Evolutionary conservation across 108 stramenopile genomes (phyloP).

Genomic region (Discostella stelligeroides): DNA sequence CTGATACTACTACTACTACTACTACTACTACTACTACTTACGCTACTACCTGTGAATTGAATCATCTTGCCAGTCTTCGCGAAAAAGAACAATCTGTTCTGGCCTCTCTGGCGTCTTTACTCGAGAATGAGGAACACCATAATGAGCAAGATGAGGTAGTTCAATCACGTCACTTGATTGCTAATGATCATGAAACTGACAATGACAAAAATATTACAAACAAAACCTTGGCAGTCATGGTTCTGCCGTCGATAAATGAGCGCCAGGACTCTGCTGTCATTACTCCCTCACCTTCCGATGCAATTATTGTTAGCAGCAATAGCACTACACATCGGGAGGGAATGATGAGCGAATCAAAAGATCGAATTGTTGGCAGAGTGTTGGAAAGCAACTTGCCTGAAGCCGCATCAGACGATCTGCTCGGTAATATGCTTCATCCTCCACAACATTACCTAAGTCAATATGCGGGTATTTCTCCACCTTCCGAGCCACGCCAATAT

Average conservation of each 20-base stretch:
- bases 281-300: conserved; percentile 1
- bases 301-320: background rate
- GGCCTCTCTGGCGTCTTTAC: conserved; percentile 26
- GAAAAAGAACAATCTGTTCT: conserved; percentile 30
- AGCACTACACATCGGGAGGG: background rate
- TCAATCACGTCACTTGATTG: too few species aligned
- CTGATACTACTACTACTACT: background rate
- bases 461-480: conserved; percentile 34
- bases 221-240: background rate
- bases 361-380: background rate
- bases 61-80: conserved; percentile 2
- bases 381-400: background rate
- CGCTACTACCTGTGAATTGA: background rate
- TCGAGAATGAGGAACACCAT: conserved; percentile 41
- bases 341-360: background rate
- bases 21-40: too few species aligned
- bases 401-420: conserved; percentile 18
- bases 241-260: background rate
- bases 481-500: conserved; percentile 63
- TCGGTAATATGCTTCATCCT: conserved; percentile 30
- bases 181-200: too few species aligned
- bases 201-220: too few species aligned
- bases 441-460: conserved; percentile 46
- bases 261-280: background rate
- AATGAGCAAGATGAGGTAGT: background rate